Conservation (phyloP, 2,329 filamentous ascomycete genomes). For the Colletotrichum gigasporum region DNA sequence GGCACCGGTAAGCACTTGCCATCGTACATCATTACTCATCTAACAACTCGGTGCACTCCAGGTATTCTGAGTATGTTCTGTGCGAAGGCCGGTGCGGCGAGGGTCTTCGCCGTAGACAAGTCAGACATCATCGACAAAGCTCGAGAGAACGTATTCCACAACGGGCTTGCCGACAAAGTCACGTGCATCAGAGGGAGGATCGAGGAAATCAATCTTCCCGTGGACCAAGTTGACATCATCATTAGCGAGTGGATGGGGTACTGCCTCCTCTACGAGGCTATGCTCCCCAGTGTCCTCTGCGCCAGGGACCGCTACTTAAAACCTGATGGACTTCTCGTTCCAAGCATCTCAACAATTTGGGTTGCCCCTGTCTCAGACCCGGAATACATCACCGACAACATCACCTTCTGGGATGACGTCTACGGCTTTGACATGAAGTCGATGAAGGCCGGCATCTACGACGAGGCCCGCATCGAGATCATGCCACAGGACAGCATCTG, state of each 20-base stretch:
- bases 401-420: conserved; percentile 89
- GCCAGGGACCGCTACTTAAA: conserved; percentile 88
- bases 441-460: conserved; percentile 85
- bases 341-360: conserved; percentile 84
- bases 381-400: conserved; percentile 80
- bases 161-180: conserved; percentile 78
- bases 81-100: conserved; percentile 85
- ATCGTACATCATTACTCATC: neutral
- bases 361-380: conserved; percentile 82
- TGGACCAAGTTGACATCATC: conserved; percentile 89
- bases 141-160: conserved; percentile 83
- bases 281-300: conserved; percentile 92
- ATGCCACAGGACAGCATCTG: conserved; percentile 70
- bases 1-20: conserved; percentile 63
- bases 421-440: conserved; percentile 95
- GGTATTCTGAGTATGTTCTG: conserved; percentile 96
- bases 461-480: conserved; percentile 82
- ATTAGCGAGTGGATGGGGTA: conserved; percentile 99
- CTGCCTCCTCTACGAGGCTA: conserved; percentile 90
- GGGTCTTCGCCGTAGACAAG: conserved; percentile 91
- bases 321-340: conserved; percentile 83
- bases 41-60: conserved; percentile 30
- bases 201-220: conserved; percentile 83
- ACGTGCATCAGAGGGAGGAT: conserved; percentile 86
- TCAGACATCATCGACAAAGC: conserved; percentile 90